Evolutionary conservation across 2,329 filamentous ascomycete species (phyloP).

Genomic region (Xylariaceae sp.): DNA sequence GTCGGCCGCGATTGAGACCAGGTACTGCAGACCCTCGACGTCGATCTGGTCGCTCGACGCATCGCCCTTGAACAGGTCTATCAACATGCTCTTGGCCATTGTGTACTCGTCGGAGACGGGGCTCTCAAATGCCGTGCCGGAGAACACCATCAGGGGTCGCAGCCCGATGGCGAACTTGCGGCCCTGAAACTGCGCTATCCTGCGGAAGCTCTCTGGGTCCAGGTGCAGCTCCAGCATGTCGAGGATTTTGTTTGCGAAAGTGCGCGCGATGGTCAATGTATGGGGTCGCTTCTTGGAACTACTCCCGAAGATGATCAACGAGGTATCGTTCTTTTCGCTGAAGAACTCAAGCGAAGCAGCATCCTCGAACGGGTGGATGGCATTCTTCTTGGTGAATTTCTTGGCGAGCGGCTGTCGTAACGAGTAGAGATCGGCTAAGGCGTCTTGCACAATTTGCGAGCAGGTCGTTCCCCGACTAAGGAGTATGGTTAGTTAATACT

Average conservation of each 20-base stretch:
- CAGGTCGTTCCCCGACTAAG: conserved; percentile 73
- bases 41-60: conserved; percentile 77
- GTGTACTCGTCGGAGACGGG: conserved; percentile 79
- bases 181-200: conserved; percentile 74
- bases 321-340: conserved; percentile 92
- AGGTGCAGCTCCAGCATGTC: conserved; percentile 95
- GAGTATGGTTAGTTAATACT: conserved; percentile 10
- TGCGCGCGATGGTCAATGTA: conserved; percentile 78
- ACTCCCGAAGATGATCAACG: conserved; percentile 79
- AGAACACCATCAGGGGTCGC: conserved; percentile 89
- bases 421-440: conserved; percentile 80
- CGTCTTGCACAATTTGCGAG: conserved; percentile 80
- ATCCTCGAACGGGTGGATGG: conserved; percentile 93
- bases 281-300: conserved; percentile 95
- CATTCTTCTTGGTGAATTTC: conserved; percentile 97
- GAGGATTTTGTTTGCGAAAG: conserved; percentile 83
- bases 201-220: conserved; percentile 71
- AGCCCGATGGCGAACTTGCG: conserved; percentile 77
- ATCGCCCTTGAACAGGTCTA: conserved; percentile 90
- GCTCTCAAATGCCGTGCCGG: conserved; percentile 84
- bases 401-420: conserved; percentile 83
- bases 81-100: conserved; percentile 81
- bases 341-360: conserved; percentile 89
- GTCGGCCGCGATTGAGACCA: conserved; percentile 79
- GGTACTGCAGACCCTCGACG: conserved; percentile 91